Evolutionary conservation across 257 asterid species (phyloP).

Genomic region (Capsicum baccatum): DNA sequence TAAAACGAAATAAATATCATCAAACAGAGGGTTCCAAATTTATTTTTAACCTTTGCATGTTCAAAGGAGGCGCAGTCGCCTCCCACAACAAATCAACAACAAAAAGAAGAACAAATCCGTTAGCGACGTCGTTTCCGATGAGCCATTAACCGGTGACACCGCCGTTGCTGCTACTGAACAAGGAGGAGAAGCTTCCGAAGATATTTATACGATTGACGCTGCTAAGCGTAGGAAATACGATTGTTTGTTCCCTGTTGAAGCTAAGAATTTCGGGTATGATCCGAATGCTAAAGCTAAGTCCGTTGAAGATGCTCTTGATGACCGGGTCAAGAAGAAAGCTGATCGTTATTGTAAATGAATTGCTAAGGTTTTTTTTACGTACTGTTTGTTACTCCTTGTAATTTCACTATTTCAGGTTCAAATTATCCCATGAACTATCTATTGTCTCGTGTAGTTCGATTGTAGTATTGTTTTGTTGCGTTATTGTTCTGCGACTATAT

Average conservation of each 20-base stretch:
- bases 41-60: constrained; percentile 36
- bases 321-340: constrained; percentile 94
- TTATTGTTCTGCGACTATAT: no score
- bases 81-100: constrained; percentile 70
- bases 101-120: constrained; percentile 56
- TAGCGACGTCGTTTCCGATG: constrained; percentile 35
- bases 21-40: no score
- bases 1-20: no score
- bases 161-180: constrained; percentile 44
- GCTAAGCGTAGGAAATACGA: constrained; percentile 98
- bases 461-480: no score
- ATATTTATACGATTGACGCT: constrained; percentile 86
- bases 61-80: constrained; percentile 93
- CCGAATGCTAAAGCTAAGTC: constrained; percentile 67
- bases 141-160: constrained; percentile 46
- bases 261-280: constrained; percentile 80
- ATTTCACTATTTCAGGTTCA: neutral
- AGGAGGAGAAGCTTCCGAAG: constrained; percentile 47
- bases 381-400: constrained; percentile 11
- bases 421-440: no score
- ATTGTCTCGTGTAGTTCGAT: no score
- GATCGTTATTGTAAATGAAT: constrained; percentile 92
- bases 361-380: neutral
- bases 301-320: constrained; percentile 92
- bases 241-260: constrained; percentile 84